phyloP scores from a whole-genome alignment of 1,139 yeast genomes.

The Hemisphaericaspora xylofermentans region DNA sequence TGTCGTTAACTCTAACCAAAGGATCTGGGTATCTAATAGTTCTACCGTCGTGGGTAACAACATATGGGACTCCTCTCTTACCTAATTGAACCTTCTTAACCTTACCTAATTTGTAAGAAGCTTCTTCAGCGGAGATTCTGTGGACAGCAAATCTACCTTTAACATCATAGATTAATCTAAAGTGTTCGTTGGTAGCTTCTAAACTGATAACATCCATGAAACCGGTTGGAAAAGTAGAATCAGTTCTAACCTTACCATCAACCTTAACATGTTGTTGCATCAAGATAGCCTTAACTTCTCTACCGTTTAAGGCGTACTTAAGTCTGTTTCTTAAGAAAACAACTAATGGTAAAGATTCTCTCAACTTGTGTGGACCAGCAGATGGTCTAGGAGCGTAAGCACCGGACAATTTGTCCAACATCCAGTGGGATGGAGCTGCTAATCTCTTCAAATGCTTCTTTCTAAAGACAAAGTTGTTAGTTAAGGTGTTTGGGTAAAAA shows the following conservation, averaged over 20 bases:
- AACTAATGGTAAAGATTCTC: constrained; percentile 95
- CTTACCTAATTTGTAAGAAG: constrained; percentile 91
- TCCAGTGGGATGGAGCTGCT: constrained; percentile 99
- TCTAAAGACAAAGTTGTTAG: constrained; percentile 31
- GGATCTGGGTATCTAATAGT: constrained; percentile 98
- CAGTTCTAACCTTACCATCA: constrained; percentile 64
- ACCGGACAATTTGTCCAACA: constrained; percentile 99
- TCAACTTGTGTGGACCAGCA: constrained; percentile 97
- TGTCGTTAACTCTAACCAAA: constrained; percentile 87
- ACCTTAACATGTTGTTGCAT: constrained; percentile 98
- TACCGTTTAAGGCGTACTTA: constrained; percentile 97
- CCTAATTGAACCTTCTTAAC: constrained; percentile 95
- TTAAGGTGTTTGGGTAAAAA: background rate
- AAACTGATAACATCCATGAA: constrained; percentile 94
- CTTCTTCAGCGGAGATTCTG: constrained; percentile 97
- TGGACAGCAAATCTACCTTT: constrained; percentile 97
- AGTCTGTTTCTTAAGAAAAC: constrained; percentile 97
- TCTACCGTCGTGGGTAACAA: constrained; percentile 98
- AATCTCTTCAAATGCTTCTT: constrained; percentile 98
- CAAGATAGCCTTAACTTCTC: constrained; percentile 96
- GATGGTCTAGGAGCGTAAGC: constrained; percentile 98
- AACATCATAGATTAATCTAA: constrained; percentile 93
- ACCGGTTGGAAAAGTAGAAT: constrained; percentile 95
- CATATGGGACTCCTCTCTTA: constrained; percentile 93
- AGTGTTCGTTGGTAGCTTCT: constrained; percentile 96